Percentiles rank a stretch among this genome's conserved stretches.
Evolutionary conservation across 768 basidiomycete species (phyloP).

Genomic region (Lactarius pseudohatsudake): DNA sequence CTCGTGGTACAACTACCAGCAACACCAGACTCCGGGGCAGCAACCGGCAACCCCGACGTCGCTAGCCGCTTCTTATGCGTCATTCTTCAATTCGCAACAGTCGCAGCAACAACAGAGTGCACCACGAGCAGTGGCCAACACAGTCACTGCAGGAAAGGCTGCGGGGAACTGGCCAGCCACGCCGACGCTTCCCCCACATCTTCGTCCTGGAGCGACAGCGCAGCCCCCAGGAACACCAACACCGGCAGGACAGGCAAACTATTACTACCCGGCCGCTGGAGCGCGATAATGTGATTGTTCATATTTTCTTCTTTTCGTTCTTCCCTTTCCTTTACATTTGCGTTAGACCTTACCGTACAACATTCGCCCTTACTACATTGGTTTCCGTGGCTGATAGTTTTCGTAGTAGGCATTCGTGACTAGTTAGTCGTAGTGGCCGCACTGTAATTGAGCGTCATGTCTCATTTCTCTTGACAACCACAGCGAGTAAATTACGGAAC

Average conservation of each 20-base stretch:
- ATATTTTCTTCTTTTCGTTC: background rate
- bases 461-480: background rate
- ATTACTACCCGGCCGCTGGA: conserved; percentile 31
- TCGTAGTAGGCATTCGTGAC: conserved; percentile 1
- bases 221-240: conserved; percentile 30
- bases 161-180: conserved; percentile 33
- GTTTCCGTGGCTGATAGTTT: conserved; percentile 5
- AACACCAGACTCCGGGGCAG: conserved; percentile 39
- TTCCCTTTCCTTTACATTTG: background rate
- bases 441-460: conserved; percentile 21
- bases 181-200: conserved; percentile 45
- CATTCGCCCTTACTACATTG: conserved; percentile 10
- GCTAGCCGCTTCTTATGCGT: conserved; percentile 41
- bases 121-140: conserved; percentile 54
- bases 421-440: background rate
- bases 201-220: conserved; percentile 33
- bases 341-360: conserved; percentile 24
- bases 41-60: conserved; percentile 38
- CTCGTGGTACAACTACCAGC: conserved; percentile 46
- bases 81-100: conserved; percentile 40
- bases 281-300: conserved; percentile 17
- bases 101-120: conserved; percentile 31
- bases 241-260: conserved; percentile 30
- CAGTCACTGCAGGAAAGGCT: conserved; percentile 40
- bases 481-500: conserved; percentile 1